These are phyloP conservation scores for Persicaria tinctoria DNA, from an alignment of 148 eudicot genomes.

Conservation along the genomic window DNA sequence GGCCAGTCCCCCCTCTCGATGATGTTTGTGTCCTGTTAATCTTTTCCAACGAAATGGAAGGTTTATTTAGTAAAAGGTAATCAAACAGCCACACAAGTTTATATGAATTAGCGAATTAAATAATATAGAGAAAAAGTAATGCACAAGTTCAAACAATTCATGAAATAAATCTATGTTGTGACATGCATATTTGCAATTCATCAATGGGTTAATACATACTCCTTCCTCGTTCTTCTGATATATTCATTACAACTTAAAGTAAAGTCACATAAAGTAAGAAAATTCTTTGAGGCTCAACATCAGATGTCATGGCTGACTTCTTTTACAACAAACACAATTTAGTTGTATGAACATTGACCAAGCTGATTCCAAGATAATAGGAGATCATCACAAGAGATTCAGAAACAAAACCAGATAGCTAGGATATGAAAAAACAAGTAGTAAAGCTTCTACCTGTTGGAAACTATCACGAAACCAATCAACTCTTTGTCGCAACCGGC, in stretches of 20 bases:
- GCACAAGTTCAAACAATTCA: background rate
- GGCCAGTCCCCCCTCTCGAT: conserved; percentile 36
- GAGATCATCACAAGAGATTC: background rate
- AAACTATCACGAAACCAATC: conserved; percentile 36
- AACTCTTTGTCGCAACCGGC: conserved; percentile 52
- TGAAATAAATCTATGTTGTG: background rate
- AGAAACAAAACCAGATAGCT: background rate
- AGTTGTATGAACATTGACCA: background rate
- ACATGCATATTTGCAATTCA: background rate
- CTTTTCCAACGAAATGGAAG: conserved; percentile 21
- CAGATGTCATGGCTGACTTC: background rate
- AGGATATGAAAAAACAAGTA: background rate
- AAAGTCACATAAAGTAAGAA: background rate
- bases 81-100: background rate
- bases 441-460: conserved; percentile 42
- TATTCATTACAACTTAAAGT: background rate
- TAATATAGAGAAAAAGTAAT: background rate
- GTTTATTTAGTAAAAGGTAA: background rate
- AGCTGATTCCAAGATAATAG: background rate
- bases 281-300: background rate
- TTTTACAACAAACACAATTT: background rate
- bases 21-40: conserved; percentile 53
- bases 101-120: background rate
- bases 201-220: background rate
- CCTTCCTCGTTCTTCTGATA: background rate